Conservation (phyloP, 805 yeast genomes). For the Starmerella floricola region DNA sequence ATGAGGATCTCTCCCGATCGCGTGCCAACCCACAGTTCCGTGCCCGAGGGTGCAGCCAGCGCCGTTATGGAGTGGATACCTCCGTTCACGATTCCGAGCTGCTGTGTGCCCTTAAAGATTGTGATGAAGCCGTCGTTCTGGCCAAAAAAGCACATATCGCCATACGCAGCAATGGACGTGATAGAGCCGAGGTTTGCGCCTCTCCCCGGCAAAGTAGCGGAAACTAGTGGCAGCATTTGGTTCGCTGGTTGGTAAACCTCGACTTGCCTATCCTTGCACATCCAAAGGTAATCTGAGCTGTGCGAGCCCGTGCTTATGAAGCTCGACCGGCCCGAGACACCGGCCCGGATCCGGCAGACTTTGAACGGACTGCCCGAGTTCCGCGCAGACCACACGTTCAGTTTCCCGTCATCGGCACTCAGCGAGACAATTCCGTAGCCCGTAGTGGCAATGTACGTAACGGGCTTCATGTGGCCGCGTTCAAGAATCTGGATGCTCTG, state of each 20-base stretch:
- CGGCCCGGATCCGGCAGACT: not conserved
- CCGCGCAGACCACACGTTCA: constrained; percentile 27
- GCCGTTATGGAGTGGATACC: constrained; percentile 26
- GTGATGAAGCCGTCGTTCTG: constrained; percentile 33
- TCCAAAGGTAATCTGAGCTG: constrained; percentile 25
- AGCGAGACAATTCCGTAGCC: constrained; percentile 19
- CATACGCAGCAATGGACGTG: constrained; percentile 18
- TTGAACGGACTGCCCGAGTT: not conserved
- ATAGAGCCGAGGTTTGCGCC: constrained; percentile 16
- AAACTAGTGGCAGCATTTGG: constrained; percentile 10
- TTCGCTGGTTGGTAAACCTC: constrained; percentile 26
- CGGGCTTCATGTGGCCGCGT: constrained; percentile 12
- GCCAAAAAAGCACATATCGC: constrained; percentile 30
- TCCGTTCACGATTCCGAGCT: constrained; percentile 26
- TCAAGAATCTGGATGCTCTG: constrained; percentile 1
- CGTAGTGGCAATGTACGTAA: constrained; percentile 6
- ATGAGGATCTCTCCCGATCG: constrained; percentile 30
- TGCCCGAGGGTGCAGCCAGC: constrained; percentile 20
- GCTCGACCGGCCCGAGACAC: not conserved
- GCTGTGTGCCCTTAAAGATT: constrained; percentile 22
- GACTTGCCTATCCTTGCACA: constrained; percentile 27
- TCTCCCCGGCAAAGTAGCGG: constrained; percentile 14
- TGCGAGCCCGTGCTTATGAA: constrained; percentile 3
- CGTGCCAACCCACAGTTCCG: constrained; percentile 30
- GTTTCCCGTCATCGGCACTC: constrained; percentile 30